Evolutionary conservation across 495 filamentous ascomycete genomes (phyloP), one percentile per base, ranked within the genome.

Genomic region (Cudoniella acicularis): DNA sequence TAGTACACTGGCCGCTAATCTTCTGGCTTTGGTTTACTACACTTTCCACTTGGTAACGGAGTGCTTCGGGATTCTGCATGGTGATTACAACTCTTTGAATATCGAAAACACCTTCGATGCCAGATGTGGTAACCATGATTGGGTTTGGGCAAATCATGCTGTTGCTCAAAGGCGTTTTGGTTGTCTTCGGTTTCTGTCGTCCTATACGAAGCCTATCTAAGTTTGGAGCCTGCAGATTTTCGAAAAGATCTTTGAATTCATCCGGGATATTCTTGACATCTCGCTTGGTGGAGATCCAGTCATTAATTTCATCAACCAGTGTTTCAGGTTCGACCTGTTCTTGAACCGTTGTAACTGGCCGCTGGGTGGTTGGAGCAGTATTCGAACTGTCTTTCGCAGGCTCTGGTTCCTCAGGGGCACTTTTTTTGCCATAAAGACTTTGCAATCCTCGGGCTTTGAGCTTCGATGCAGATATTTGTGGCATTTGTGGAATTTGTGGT

Each of bases 21-120:
- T 63, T 68, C 52, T 68, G 64, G 30, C 60, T 51, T 1, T 65
- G 57, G 22, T 66, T 69, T 16, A 65, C 62, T 0, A 70, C 69
- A 36, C 64, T 68, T 21, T 55, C 64, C 9, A 72, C 54, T 49
- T 70, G 68, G 10, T 56, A 47, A 10, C 67, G 69, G n/a, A 74
- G 68, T 23, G 60, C 60, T 16, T 71, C 63, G 1, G 65, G 49
- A 49, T 73, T 62, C 16, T 66, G 56, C 62, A 73, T 67, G 50
- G 67, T 72, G 48, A 77, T 64, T 53, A 74, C 55, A 22, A 77
- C 71, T 53, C 71, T 66, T 57, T 74, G 73, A 40, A 77, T 72
- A 60, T 75, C 73, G 48, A 77, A 74, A 10, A 73, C 57, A 2
- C 69, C 66, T 30, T 74, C 66, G 48, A 77, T 73, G 2, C 73